A percentile compares a stretch with the other conserved stretches of the same genome.
Conservation (phyloP, 2,329 filamentous ascomycete species). For the Aspergillus felis region DNA sequence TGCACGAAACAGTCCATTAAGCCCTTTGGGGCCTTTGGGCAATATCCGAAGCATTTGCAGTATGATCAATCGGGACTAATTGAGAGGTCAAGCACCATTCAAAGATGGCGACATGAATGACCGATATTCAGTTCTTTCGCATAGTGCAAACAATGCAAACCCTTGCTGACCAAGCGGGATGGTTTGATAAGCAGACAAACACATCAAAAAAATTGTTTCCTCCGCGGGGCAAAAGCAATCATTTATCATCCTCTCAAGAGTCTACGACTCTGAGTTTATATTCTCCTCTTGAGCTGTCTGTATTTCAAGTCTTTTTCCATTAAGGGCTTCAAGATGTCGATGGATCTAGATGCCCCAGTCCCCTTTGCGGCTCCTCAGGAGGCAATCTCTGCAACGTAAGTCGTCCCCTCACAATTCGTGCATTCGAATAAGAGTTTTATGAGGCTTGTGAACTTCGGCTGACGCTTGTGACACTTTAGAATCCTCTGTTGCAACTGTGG, state of each 20-base stretch:
- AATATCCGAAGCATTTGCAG: conserved; percentile 30
- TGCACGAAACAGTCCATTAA: conserved; percentile 24
- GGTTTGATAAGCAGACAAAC: neutral
- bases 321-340: conserved; percentile 31
- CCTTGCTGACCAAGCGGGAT: neutral
- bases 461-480: conserved; percentile 38
- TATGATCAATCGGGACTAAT: conserved; percentile 3
- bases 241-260: neutral
- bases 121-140: neutral
- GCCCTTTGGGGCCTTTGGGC: conserved; percentile 27
- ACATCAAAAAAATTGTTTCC: neutral
- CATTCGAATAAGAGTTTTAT: conserved; percentile 3
- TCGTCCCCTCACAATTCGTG: conserved; percentile 6
- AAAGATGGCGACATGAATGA: neutral
- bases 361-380: conserved; percentile 43
- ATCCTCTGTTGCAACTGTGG: conserved; percentile 99
- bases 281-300: neutral
- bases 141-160: conserved; percentile 1
- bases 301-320: neutral
- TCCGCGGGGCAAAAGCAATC: neutral
- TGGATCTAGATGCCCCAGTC: conserved; percentile 57
- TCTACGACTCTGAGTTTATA: neutral
- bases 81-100: neutral
- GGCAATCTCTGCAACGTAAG: conserved; percentile 53
- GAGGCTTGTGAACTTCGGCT: conserved; percentile 10